These are phyloP conservation scores for Moricandia moricandioides DNA, from an alignment of 345 rosid species.

Conservation along the genomic window DNA sequence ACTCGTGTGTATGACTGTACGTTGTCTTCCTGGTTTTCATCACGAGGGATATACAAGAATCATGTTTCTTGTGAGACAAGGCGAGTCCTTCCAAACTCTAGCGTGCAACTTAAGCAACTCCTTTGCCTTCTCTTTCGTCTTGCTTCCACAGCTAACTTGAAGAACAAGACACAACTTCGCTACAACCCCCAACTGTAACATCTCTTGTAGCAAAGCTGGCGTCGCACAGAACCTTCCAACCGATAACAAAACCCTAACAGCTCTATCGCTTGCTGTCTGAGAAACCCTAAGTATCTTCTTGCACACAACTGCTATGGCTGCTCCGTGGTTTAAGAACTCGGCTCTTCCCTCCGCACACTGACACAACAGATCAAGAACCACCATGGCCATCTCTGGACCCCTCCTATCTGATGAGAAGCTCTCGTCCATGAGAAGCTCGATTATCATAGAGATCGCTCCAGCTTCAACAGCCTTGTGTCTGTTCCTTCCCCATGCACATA, in stretches of 20 bases:
- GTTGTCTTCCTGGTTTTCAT: constrained; percentile 17
- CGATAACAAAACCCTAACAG: constrained; percentile 57
- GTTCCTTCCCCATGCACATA: constrained; percentile 72
- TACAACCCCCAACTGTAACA: constrained; percentile 73
- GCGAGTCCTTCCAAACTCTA: constrained; percentile 60
- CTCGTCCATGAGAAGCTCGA: constrained; percentile 68
- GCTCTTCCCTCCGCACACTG: constrained; percentile 80
- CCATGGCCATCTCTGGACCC: constrained; percentile 48
- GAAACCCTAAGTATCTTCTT: constrained; percentile 81
- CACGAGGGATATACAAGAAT: constrained; percentile 43
- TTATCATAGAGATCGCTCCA: constrained; percentile 47
- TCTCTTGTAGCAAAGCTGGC: constrained; percentile 50
- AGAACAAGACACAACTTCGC: constrained; percentile 63
- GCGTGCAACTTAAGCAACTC: constrained; percentile 69
- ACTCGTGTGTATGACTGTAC: neutral
- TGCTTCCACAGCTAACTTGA: constrained; percentile 49
- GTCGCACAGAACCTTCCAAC: constrained; percentile 63
- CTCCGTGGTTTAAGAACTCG: constrained; percentile 56
- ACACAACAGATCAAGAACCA: constrained; percentile 55
- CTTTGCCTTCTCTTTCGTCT: constrained; percentile 55
- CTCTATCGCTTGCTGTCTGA: constrained; percentile 54
- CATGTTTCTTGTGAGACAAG: constrained; percentile 47
- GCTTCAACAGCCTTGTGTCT: constrained; percentile 61
- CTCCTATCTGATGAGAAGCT: constrained; percentile 44
- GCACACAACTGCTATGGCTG: constrained; percentile 70